Conservation (phyloP, 2,329 filamentous ascomycete species). For the Colletotrichum paranaense region DNA sequence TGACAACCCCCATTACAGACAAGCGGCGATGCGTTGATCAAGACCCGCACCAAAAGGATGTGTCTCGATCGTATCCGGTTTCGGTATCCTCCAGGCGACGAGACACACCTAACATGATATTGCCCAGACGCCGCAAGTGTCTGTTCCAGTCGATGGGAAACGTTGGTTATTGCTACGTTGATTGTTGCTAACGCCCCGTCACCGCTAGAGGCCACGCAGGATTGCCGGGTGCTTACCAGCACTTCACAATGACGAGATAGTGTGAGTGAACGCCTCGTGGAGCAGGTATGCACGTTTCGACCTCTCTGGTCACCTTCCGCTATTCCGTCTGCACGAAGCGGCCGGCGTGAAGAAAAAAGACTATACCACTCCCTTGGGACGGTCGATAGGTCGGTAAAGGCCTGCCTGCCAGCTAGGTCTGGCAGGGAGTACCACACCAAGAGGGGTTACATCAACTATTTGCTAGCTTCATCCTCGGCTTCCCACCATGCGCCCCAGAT, state of each 20-base stretch:
- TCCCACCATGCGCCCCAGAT: not conserved
- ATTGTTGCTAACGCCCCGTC: not conserved
- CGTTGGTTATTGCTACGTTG: not conserved
- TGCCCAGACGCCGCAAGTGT: not conserved
- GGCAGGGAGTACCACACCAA: constrained; percentile 5
- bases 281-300: constrained; percentile 23
- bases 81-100: not conserved
- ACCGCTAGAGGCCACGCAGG: not conserved
- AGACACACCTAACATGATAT: not conserved
- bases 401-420: not conserved
- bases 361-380: constrained; percentile 29
- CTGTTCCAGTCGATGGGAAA: not conserved
- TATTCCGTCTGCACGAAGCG: constrained; percentile 34
- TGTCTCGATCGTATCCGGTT: not conserved
- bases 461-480: not conserved
- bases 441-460: constrained; percentile 24
- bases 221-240: not conserved
- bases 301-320: constrained; percentile 34
- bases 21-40: not conserved
- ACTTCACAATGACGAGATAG: constrained; percentile 2
- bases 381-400: not conserved
- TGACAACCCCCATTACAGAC: not conserved
- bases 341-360: constrained; percentile 16
- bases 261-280: constrained; percentile 19
- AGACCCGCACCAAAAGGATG: not conserved